These are phyloP conservation scores for Acarospora socialis DNA, from an alignment of 2,329 filamentous ascomycete species.

Conservation along the genomic window DNA sequence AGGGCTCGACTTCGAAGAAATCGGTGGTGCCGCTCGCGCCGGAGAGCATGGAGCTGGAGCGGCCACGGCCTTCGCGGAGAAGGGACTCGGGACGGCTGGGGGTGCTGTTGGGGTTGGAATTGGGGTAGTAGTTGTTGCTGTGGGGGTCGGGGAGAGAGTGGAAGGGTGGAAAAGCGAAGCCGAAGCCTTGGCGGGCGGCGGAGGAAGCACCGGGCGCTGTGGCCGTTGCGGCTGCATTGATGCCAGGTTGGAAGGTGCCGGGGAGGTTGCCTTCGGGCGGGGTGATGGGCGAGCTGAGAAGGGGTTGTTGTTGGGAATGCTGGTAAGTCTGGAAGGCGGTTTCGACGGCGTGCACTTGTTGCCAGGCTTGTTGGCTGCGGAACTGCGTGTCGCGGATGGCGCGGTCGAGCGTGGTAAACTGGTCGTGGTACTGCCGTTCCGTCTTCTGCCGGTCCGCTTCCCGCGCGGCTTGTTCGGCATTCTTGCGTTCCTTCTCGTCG, in stretches of 20 bases:
- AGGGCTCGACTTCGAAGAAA: constrained; percentile 23
- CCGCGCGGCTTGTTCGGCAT: constrained; percentile 31
- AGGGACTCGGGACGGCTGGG: constrained; percentile 11
- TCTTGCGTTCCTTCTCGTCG: constrained; percentile 38
- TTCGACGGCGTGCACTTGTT: constrained; percentile 29
- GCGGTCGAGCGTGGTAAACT: constrained; percentile 27
- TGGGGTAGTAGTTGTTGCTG: constrained; percentile 17
- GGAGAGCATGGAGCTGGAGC: constrained; percentile 38
- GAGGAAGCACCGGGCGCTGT: constrained; percentile 10
- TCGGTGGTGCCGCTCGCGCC: constrained; percentile 38
- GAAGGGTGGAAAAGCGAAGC: constrained; percentile 12
- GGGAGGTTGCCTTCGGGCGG: constrained; percentile 49
- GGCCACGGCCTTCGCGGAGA: constrained; percentile 23
- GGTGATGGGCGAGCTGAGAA: too few relatives aligned
- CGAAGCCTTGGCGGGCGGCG: constrained; percentile 1
- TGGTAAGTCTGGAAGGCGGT: constrained; percentile 30
- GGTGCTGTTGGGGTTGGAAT: constrained; percentile 8
- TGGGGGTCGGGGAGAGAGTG: constrained; percentile 5
- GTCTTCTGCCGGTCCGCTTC: constrained; percentile 31
- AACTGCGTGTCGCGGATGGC: constrained; percentile 30
- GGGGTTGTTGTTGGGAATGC: constrained; percentile 32
- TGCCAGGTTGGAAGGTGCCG: constrained; percentile 33
- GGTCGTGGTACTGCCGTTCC: constrained; percentile 29
- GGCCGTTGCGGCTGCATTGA: too few relatives aligned
- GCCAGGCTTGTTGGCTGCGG: constrained; percentile 29